Percentiles rank a stretch among this genome's conserved stretches.
Conservation (phyloP, 768 basidiomycete genomes). For the Suillus americanus region DNA sequence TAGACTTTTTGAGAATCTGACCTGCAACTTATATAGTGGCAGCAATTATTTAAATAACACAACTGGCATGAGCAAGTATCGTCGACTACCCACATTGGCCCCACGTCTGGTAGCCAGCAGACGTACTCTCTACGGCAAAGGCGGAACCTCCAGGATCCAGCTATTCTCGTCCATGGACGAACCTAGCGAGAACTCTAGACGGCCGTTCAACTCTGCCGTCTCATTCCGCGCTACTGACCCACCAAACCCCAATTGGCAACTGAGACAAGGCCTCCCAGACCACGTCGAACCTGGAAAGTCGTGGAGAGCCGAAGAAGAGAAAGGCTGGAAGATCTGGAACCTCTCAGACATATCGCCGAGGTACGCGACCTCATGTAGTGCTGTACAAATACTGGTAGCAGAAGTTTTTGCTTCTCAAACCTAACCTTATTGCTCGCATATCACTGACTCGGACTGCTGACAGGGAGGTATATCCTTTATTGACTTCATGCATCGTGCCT, state of each 20-base stretch:
- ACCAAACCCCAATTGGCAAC: conserved; percentile 43
- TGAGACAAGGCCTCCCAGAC: conserved; percentile 37
- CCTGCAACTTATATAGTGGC: background rate
- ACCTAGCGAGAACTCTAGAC: conserved; percentile 12
- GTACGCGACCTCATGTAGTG: conserved; percentile 20
- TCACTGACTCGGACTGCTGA: conserved; percentile 21
- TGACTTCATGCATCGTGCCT: conserved; percentile 61
- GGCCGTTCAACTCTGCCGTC: conserved; percentile 20
- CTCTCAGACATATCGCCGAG: conserved; percentile 32
- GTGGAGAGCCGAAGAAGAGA: conserved; percentile 33
- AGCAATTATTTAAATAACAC: background rate
- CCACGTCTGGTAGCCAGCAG: background rate
- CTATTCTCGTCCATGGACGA: conserved; percentile 6
- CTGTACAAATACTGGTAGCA: background rate
- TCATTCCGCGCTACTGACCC: conserved; percentile 36
- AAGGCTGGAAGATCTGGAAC: conserved; percentile 43
- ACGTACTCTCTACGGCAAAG: background rate
- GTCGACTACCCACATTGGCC: background rate
- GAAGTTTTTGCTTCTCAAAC: conserved; percentile 12
- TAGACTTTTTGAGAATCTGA: background rate
- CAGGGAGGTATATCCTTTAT: conserved; percentile 44
- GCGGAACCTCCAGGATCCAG: background rate
- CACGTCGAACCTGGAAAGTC: conserved; percentile 18
- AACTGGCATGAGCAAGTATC: background rate
- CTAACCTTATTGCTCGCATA: conserved; percentile 17